Evolutionary conservation across 441 rosid species (phyloP).

Genomic region (Populus tomentosa): DNA sequence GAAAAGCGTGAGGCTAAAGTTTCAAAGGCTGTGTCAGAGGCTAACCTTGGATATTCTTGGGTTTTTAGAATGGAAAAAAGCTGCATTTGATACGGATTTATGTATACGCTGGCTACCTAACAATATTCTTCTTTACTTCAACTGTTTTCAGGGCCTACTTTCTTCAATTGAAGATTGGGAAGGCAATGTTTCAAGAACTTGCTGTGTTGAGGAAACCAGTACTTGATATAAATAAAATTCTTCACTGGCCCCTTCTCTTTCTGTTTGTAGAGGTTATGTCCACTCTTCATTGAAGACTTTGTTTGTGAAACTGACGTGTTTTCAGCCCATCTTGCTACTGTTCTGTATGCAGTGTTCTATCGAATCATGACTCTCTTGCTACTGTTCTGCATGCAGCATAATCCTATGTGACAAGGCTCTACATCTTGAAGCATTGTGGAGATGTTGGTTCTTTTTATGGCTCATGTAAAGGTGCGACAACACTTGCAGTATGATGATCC

Average conservation of each 20-base stretch:
- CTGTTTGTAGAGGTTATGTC: constrained; percentile 86
- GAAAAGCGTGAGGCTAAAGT: constrained; percentile 51
- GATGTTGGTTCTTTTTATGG: too few relatives aligned
- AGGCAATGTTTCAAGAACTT: constrained; percentile 66
- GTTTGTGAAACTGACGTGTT: constrained; percentile 75
- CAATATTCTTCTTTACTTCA: constrained; percentile 10
- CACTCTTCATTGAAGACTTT: constrained; percentile 72
- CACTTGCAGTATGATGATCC: constrained; percentile 31
- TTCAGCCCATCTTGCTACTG: not conserved
- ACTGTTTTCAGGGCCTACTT: constrained; percentile 43
- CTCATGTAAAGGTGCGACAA: too few relatives aligned
- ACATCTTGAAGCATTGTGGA: too few relatives aligned
- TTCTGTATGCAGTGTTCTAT: constrained; percentile 4
- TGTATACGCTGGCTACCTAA: not conserved
- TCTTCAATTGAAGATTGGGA: constrained; percentile 74
- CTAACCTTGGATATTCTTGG: constrained; percentile 50
- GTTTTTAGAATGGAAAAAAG: not conserved
- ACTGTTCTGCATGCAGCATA: too few relatives aligned
- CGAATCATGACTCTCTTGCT: too few relatives aligned
- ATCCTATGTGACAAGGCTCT: too few relatives aligned
- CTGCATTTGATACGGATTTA: not conserved
- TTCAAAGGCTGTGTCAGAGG: constrained; percentile 50
- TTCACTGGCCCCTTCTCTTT: constrained; percentile 87
- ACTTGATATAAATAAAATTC: constrained; percentile 60
- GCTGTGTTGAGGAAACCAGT: constrained; percentile 66